These are phyloP conservation scores for Aspergillus mulundensis DNA, from an alignment of 495 filamentous ascomycete species.

Conservation along the genomic window DNA sequence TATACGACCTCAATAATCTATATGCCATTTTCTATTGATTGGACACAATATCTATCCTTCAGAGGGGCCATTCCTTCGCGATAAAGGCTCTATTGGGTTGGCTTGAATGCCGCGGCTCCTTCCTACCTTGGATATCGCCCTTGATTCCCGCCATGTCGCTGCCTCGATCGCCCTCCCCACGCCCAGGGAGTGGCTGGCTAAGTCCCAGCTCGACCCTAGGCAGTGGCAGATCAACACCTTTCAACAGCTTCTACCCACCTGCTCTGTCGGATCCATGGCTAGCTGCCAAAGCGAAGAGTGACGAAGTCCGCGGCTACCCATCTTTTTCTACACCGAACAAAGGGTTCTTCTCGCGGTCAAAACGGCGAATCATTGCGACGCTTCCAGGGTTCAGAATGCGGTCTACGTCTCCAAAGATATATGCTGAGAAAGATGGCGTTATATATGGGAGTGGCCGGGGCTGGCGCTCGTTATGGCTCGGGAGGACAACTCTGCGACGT, in stretches of 20 bases:
- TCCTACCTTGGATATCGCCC: conserved; percentile 1
- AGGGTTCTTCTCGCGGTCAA: conserved; percentile 78
- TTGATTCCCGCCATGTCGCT: conserved; percentile 59
- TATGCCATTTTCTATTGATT: too few relatives aligned
- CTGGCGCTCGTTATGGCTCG: conserved; percentile 28
- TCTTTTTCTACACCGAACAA: conserved; percentile 76
- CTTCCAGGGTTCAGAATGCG: conserved; percentile 62
- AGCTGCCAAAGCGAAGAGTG: conserved; percentile 68
- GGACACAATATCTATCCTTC: too few relatives aligned
- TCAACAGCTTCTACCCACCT: conserved; percentile 44
- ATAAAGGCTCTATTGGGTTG: too few relatives aligned
- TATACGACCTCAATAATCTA: too few relatives aligned
- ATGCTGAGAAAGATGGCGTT: conserved; percentile 76
- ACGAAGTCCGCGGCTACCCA: conserved; percentile 70
- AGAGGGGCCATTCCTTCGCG: too few relatives aligned
- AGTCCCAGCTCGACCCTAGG: conserved; percentile 72
- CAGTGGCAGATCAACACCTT: conserved; percentile 67
- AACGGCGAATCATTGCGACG: conserved; percentile 66
- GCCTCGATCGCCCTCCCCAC: conserved; percentile 79
- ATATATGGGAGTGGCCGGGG: conserved; percentile 53
- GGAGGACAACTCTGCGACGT: conserved; percentile 45
- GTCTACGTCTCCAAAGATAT: conserved; percentile 33
- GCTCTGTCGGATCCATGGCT: conserved; percentile 61
- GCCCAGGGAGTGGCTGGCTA: conserved; percentile 78
- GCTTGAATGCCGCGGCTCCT: neutral